phyloP scores from a whole-genome alignment of 257 asterid species.

The Solanum etuberosum region DNA sequence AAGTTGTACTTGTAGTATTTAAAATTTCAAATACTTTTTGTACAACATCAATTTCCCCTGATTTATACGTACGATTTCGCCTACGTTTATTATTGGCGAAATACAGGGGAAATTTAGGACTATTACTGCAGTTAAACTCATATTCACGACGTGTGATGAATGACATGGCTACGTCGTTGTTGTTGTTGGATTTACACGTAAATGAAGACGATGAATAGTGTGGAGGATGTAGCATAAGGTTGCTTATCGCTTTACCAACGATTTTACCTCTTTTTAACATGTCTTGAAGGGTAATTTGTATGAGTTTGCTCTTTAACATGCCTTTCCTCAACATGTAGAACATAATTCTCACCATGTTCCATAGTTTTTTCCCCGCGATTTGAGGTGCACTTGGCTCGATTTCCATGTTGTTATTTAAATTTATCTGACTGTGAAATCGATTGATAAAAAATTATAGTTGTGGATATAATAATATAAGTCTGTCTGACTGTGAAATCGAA shows the following conservation, averaged over 20 bases:
- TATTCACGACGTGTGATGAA: slow-evolving; percentile 20
- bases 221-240: slow-evolving; percentile 17
- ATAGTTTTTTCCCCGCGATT: slow-evolving; percentile 10
- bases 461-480: not conserved
- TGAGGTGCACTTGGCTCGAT: slow-evolving; percentile 11
- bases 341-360: slow-evolving; percentile 14
- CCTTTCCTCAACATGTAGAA: slow-evolving; percentile 30
- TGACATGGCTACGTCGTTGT: slow-evolving; percentile 12
- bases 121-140: slow-evolving; percentile 38
- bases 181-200: slow-evolving; percentile 7
- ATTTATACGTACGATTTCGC: not conserved
- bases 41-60: not conserved
- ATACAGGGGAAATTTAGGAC: slow-evolving; percentile 4
- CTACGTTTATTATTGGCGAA: slow-evolving; percentile 10
- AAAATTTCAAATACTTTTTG: slow-evolving; percentile 6
- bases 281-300: slow-evolving; percentile 10
- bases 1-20: not conserved
- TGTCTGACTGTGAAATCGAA: not conserved
- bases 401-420: slow-evolving; percentile 6
- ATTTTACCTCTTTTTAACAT: slow-evolving; percentile 19
- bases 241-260: slow-evolving; percentile 22
- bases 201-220: slow-evolving; percentile 8
- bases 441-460: not conserved
- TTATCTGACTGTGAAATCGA: not conserved
- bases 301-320: slow-evolving; percentile 16